phyloP scores from a whole-genome alignment of 225 moss, liverwort and hornwort species.

The Bryoerythrophyllum caledonicum region DNA sequence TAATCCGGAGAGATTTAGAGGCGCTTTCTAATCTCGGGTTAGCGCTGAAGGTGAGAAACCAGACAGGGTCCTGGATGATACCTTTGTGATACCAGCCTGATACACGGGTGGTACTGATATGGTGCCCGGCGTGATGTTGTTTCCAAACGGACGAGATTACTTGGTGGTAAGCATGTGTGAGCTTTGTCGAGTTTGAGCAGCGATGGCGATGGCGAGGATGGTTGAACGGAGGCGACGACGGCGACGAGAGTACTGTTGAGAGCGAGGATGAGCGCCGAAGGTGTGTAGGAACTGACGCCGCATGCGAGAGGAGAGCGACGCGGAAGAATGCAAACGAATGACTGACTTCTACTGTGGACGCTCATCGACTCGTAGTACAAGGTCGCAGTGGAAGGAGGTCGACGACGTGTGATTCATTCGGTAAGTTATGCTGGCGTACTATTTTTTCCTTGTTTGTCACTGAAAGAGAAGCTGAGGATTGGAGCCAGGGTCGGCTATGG shows the following conservation, averaged over 20 bases:
- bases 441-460: constrained; percentile 3
- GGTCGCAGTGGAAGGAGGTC: neutral
- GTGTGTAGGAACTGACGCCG: constrained; percentile 4
- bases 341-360: neutral
- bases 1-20: neutral
- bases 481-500: constrained; percentile 1
- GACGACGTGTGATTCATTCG: constrained; percentile 7
- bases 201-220: neutral
- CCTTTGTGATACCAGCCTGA: neutral
- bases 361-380: too few species aligned
- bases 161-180: neutral
- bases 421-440: neutral
- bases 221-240: neutral
- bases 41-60: too few species aligned
- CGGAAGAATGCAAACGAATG: constrained; percentile 17
- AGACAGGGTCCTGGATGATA: too few species aligned
- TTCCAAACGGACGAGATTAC: neutral
- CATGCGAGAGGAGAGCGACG: neutral
- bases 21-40: neutral
- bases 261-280: neutral
- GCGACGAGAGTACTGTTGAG: constrained; percentile 10
- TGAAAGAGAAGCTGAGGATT: neutral
- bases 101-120: neutral
- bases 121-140: too few species aligned
- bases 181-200: neutral